These are phyloP conservation scores for Austroboletus eburneus DNA, from an alignment of 768 basidiomycete genomes.

Conservation along the genomic window DNA sequence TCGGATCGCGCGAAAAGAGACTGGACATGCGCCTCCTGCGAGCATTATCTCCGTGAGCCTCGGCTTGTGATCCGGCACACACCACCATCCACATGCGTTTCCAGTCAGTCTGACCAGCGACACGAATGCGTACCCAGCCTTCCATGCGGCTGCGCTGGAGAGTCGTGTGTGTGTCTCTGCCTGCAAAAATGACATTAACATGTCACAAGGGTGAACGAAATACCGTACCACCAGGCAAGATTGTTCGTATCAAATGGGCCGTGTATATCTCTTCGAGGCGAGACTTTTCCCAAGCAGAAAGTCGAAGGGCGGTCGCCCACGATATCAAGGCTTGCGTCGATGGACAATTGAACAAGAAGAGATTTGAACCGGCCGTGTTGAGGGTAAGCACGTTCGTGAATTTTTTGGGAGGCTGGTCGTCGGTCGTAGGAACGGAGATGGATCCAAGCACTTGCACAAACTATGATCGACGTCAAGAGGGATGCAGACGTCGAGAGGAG, in stretches of 20 bases:
- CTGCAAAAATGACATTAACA: slow-evolving; percentile 21
- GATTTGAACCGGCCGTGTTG: slow-evolving; percentile 91
- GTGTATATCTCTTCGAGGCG: slow-evolving; percentile 97
- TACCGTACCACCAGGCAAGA: slow-evolving; percentile 45
- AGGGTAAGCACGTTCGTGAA: slow-evolving; percentile 82
- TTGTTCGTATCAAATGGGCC: slow-evolving; percentile 84
- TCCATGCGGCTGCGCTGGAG: slow-evolving; percentile 75
- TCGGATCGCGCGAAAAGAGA: slow-evolving; percentile 56
- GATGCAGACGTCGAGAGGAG: not conserved
- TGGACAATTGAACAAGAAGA: slow-evolving; percentile 85
- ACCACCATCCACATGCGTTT: slow-evolving; percentile 86
- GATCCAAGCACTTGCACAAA: slow-evolving; percentile 78
- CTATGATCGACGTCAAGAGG: slow-evolving; percentile 33
- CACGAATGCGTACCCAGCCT: slow-evolving; percentile 85
- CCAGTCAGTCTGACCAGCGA: slow-evolving; percentile 99
- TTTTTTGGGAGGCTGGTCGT: slow-evolving; percentile 47
- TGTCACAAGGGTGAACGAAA: slow-evolving; percentile 24
- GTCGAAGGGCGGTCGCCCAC: slow-evolving; percentile 90
- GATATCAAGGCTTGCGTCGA: slow-evolving; percentile 62
- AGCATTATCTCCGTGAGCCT: slow-evolving; percentile 22
- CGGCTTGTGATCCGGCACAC: slow-evolving; percentile 40
- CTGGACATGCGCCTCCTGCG: slow-evolving; percentile 54
- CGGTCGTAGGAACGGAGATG: slow-evolving; percentile 57
- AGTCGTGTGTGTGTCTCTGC: slow-evolving; percentile 54
- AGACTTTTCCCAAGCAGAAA: slow-evolving; percentile 93